Evolutionary conservation across 2,329 filamentous ascomycete species (phyloP), one percentile per base, ranked within the genome.

Genomic region (Aspergillus calidoustus): DNA sequence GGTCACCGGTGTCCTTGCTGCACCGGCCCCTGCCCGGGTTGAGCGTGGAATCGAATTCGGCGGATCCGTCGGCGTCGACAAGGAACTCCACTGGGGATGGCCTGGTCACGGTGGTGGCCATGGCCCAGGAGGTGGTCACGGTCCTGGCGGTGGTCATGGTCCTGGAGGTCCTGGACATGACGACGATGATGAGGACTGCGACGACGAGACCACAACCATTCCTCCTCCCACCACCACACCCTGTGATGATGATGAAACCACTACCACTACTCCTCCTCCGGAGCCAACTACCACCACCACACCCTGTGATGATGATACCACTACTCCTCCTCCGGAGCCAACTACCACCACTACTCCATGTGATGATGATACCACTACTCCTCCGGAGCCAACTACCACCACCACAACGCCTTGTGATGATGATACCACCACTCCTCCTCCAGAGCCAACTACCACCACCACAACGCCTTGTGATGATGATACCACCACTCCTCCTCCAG

Each of bases 1-100:
- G 15, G 30, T 61, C 15, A 50, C 38, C 31, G 23, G 59, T 57
- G 59, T 54, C 60, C 60, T 61, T 58, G 60, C 60, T 31, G 54
- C 50, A 25, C 57, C 57, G 25, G 51, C 47, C 28, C 53, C 38
- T 3, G 59, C 55, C 44, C 43, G 30, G 31, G 54, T 50, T 58
- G 54, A 57, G 23, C 60, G 60, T 48, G 51, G 50, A 15, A 22
- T 54, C 28, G 41, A 34, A 7, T 11, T 44, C 17, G 6, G 23
- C 22, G 30, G 54, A n/a, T 43, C 49, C 23, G 28, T 30, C 34
- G 43, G 43, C 22, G 59, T 13, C 13, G 53, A 57, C 22, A 43
- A 44, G 19, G 54, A 41, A 13, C 28, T 19, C 5, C 48, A 38
- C 30, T 44, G 59, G 49, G 53, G 17, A 57, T 30, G 53, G 47